Conservation (phyloP, 2,329 filamentous ascomycete genomes). For the Phialemonium atrogriseum region DNA sequence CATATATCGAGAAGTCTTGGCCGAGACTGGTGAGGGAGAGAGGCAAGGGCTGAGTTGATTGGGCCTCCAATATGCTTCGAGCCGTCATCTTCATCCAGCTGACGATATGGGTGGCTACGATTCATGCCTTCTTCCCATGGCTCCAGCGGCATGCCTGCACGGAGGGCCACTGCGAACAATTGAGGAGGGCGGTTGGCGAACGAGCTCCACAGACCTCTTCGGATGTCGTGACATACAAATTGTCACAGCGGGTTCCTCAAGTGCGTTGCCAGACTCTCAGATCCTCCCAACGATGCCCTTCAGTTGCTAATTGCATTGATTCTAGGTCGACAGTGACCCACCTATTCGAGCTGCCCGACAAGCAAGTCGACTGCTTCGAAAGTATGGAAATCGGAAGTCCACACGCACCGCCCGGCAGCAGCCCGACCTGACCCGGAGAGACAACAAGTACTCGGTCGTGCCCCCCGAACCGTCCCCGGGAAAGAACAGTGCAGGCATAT, state of each 20-base stretch:
- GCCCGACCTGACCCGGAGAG: constrained; percentile 24
- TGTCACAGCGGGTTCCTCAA: constrained; percentile 27
- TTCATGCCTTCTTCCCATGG: constrained; percentile 41
- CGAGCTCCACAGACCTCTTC: too few species aligned
- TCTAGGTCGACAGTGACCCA: constrained; percentile 24
- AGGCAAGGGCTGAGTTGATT: constrained; percentile 9
- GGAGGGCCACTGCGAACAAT: neutral
- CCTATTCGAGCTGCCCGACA: constrained; percentile 28
- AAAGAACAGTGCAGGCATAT: constrained; percentile 43
- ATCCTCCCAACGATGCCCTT: too few species aligned
- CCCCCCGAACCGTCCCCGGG: constrained; percentile 35
- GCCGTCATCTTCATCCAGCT: constrained; percentile 32
- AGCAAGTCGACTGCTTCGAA: constrained; percentile 28
- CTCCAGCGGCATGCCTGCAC: constrained; percentile 20
- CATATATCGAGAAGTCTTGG: constrained; percentile 4
- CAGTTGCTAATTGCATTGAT: constrained; percentile 7
- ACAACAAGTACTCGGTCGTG: constrained; percentile 39
- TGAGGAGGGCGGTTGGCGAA: constrained; percentile 5
- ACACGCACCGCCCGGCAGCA: constrained; percentile 9
- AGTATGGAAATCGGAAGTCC: constrained; percentile 24
- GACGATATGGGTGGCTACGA: constrained; percentile 36
- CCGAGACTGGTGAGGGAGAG: constrained; percentile 13
- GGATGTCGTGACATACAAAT: constrained; percentile 27
- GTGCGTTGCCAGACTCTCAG: constrained; percentile 25
- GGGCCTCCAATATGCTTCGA: constrained; percentile 30